A percentile compares a stretch with the other conserved stretches of the same genome.
phyloP scores from a whole-genome alignment of 2,329 filamentous ascomycete genomes.

The Lachnellula hyalina region DNA sequence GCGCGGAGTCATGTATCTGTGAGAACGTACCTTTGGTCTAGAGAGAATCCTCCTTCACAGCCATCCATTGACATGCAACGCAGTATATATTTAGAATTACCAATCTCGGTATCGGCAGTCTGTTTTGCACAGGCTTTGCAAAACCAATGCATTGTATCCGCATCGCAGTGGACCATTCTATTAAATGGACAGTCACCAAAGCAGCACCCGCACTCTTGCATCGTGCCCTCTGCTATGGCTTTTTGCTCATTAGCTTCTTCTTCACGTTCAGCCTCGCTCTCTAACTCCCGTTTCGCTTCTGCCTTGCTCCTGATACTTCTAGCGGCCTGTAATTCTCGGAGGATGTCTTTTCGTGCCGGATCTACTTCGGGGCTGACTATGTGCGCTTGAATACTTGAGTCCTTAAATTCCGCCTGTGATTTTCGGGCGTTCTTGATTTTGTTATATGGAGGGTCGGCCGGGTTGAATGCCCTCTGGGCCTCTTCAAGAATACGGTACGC shows the following conservation, averaged over 20 bases:
- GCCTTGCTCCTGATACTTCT: constrained; percentile 29
- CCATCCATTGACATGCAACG: constrained; percentile 65
- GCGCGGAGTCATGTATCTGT: background rate
- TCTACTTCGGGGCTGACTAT: constrained; percentile 1
- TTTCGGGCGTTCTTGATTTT: constrained; percentile 29
- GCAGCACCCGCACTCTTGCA: constrained; percentile 69
- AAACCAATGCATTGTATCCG: constrained; percentile 48
- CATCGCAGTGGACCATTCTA: constrained; percentile 62
- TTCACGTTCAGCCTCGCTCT: constrained; percentile 35
- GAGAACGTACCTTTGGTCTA: constrained; percentile 46
- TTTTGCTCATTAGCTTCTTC: constrained; percentile 38
- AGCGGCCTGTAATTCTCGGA: constrained; percentile 38
- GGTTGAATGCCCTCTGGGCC: constrained; percentile 32
- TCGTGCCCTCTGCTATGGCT: constrained; percentile 45
- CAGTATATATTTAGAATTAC: constrained; percentile 62
- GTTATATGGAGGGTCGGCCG: constrained; percentile 19
- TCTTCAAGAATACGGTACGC: constrained; percentile 31
- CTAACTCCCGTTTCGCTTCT: constrained; percentile 34
- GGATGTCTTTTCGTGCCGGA: constrained; percentile 12
- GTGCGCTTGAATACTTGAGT: constrained; percentile 4
- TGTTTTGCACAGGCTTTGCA: constrained; percentile 61
- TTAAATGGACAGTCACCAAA: constrained; percentile 62
- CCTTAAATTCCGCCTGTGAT: constrained; percentile 10
- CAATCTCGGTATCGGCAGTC: constrained; percentile 64
- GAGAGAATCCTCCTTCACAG: constrained; percentile 58